Evolutionary conservation across 2,329 filamentous ascomycete genomes (phyloP), one percentile per base, ranked within the genome.

Genomic region (Microcyclosporella mali): DNA sequence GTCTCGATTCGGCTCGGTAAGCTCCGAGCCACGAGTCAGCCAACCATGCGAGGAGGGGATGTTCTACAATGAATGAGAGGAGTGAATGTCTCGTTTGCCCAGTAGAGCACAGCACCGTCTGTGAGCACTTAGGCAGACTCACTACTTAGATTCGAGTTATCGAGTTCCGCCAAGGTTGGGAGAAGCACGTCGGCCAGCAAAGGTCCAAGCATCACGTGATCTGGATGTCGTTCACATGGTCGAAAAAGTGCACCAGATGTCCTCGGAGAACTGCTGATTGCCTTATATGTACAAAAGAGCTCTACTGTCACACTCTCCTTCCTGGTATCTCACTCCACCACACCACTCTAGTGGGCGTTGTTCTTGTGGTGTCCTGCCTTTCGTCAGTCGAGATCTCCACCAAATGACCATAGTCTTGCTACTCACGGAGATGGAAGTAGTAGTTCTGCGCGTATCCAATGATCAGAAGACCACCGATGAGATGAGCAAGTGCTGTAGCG

Each of bases 341-440:
- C 16, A 32, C 35, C 34, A 35, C 34, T 46, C 45, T 94, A 98
- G 78, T 98, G 92, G 62, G 88, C 86, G 72, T 98, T 94, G 85
- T 98, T 97, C 86, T 98, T 98, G 85, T 97, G 90, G 81, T 98
- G 90, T 63, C 92, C 92, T 98, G 59, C 47, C 33, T 41, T 56
- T 25, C 53, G 52, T 65, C 52, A 60, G 50, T 44, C 28, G 19
- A 10, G 21, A 49, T 29, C 33, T 25, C 15, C 18, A 31, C 46
- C 35, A 32, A 31, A 15, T 30, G 31, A 7, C 40, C 25, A 27
- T 14, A 1, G 9, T 8, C 50, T 46, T 35, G 37, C 43, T 42
- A 81, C 87, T 71, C 82, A 98, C 92, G 88, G 64, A 98, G 79
- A 74, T 98, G 94, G 86, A 94, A 97, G 81, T 98, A 97, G 83